A percentile compares a stretch with the other conserved stretches of the same genome.
These are phyloP conservation scores for Sordariomycetes sp. DNA, from an alignment of 2,329 filamentous ascomycete genomes.

Conservation along the genomic window DNA sequence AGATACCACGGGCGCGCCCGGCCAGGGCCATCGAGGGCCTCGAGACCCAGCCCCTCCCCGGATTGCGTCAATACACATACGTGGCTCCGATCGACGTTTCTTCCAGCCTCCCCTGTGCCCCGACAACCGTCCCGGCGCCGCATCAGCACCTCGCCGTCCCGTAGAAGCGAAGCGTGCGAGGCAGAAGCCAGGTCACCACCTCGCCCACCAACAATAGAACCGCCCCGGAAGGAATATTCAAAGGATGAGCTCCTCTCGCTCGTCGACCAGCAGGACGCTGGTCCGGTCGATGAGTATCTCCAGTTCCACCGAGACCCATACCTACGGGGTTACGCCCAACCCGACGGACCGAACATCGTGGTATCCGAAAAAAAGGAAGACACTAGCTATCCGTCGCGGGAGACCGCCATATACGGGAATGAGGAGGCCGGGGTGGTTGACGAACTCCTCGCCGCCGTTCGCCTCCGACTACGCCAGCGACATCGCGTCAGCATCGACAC, in stretches of 20 bases:
- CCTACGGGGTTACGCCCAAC: slow-evolving; percentile 38
- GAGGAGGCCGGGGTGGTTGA: slow-evolving; percentile 24
- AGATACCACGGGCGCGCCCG: slow-evolving; percentile 7
- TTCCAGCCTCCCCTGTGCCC: slow-evolving; percentile 9
- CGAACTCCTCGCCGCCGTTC: slow-evolving; percentile 29
- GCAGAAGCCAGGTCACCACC: slow-evolving; percentile 8
- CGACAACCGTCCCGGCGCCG: slow-evolving; percentile 8
- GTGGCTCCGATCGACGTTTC: slow-evolving; percentile 32
- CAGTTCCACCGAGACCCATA: slow-evolving; percentile 41
- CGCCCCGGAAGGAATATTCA: slow-evolving; percentile 9
- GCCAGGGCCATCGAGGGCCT: not conserved
- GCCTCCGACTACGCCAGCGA: slow-evolving; percentile 28
- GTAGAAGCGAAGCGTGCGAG: slow-evolving; percentile 14
- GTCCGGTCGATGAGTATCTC: slow-evolving; percentile 41
- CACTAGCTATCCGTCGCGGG: slow-evolving; percentile 29
- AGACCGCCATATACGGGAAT: slow-evolving; percentile 24
- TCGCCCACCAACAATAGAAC: slow-evolving; percentile 7
- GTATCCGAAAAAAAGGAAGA: slow-evolving; percentile 42
- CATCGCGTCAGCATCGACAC: slow-evolving; percentile 25
- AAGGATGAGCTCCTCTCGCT: slow-evolving; percentile 39
- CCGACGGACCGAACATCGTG: slow-evolving; percentile 34
- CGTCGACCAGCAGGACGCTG: slow-evolving; percentile 37
- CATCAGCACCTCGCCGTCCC: slow-evolving; percentile 13
- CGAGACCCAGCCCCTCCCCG: slow-evolving; percentile 4
- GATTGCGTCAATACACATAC: slow-evolving; percentile 6